Conservation (phyloP, 139 green algal genomes). For the Pleodorina starrii region DNA sequence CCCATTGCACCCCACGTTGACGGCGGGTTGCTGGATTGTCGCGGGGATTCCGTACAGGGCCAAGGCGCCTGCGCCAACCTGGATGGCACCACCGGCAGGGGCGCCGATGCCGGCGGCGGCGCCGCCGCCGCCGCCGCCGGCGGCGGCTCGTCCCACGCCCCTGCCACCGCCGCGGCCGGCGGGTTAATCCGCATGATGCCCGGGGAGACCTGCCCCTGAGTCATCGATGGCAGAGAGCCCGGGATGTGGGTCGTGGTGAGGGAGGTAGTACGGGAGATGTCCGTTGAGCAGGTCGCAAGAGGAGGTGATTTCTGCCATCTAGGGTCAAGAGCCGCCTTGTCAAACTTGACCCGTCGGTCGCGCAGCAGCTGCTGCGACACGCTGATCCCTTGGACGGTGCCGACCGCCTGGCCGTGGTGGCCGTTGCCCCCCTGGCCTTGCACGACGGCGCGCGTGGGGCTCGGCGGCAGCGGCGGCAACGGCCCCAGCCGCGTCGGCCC, state of each 20-base stretch:
- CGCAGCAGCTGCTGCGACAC: too few relatives aligned
- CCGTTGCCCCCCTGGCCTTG: too few relatives aligned
- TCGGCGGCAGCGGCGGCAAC: slow-evolving; percentile 3
- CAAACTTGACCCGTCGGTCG: too few relatives aligned
- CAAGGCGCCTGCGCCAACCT: too few relatives aligned
- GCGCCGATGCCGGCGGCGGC: background rate
- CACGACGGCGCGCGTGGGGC: background rate
- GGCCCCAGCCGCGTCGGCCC: background rate
- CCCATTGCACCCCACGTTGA: too few relatives aligned
- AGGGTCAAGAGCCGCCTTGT: too few relatives aligned
- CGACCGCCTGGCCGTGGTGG: too few relatives aligned
- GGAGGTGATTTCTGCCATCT: too few relatives aligned
- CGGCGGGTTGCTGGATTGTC: too few relatives aligned
- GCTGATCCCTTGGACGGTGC: too few relatives aligned
- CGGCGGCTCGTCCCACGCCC: background rate
- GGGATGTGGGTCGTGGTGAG: background rate
- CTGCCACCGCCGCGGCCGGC: background rate
- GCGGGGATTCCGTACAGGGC: too few relatives aligned
- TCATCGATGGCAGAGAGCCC: slow-evolving; percentile 19
- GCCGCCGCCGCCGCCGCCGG: background rate
- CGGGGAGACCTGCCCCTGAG: background rate
- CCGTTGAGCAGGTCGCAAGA: too few relatives aligned
- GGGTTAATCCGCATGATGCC: background rate
- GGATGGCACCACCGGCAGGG: background rate
- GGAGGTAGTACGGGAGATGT: background rate